Base-by-base conservation (phyloP, 306 rosid species). In the Spatholobus suberectus region DNA sequence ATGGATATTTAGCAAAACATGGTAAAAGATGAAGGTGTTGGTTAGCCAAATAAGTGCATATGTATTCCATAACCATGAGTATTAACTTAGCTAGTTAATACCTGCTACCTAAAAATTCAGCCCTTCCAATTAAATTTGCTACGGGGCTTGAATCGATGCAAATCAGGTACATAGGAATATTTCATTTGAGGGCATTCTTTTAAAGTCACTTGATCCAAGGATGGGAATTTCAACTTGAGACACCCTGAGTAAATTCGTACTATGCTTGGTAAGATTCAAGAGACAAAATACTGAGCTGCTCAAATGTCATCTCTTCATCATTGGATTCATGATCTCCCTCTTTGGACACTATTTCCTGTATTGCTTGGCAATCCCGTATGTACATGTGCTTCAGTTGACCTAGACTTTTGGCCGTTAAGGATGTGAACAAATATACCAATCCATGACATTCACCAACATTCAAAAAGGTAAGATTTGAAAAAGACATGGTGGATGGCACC, bases 371-470 rank as follows among this genome's bases (percentile, higher is more conserved):
- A 3, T 27, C 29, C 0, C 4, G 0, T 20, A 84, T 21, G 6
- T 1, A 9, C 55, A 75, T 23, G 0, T 24, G 2, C 38, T 40
- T 8, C 41, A 75, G 18, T 23, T 6, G 80, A 57, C 40, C 58
- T 62, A 83, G 23, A 6, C 79, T 77, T 49, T 44, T 70, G 4
- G 83, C 80, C 6, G 68, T 70, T 58, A 73, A 58, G 65, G 65
- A 57, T 10, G 65, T 57, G 17, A 57, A 57, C 34, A 57, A 57
- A 57, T 57, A 23, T 5, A 40, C 1, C 73, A 83, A 8, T 27
- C 18, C 68, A 47, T 34, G 7, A 14, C 86, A 77, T 13, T 3
- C 4, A 13, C 3, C 1, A 14, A 79, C 76, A 37, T 0, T 8
- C 76, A 78, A 67, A 11, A 11, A 6, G 1, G 7, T 68, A 1